These are phyloP conservation scores for Boletus mariae DNA, from an alignment of 1,284 basidiomycete species.

Conservation along the genomic window DNA sequence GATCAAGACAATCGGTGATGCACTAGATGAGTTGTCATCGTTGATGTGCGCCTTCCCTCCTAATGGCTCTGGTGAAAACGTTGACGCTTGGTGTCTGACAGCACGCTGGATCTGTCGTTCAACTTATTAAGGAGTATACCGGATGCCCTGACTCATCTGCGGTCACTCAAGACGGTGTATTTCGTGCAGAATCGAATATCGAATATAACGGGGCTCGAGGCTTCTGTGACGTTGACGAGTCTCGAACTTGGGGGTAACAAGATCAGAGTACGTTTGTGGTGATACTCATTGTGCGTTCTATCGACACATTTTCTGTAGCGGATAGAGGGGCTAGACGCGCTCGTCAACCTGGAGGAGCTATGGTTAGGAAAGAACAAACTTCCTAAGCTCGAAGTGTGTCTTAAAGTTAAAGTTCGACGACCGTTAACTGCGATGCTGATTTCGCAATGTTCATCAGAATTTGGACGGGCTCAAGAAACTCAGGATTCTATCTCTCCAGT, in stretches of 20 bases:
- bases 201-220: conserved; percentile 64
- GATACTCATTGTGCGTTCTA: conserved; percentile 5
- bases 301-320: conserved; percentile 42
- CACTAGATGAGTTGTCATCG: conserved; percentile 62
- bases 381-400: conserved; percentile 65
- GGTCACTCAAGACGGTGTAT: conserved; percentile 75
- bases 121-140: conserved; percentile 82
- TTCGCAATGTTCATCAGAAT: conserved; percentile 35
- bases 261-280: conserved; percentile 57
- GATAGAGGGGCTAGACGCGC: conserved; percentile 85
- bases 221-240: conserved; percentile 65
- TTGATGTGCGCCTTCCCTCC: conserved; percentile 48
- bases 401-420: no score
- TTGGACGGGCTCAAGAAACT: conserved; percentile 67
- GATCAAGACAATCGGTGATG: conserved; percentile 69
- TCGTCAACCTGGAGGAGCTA: conserved; percentile 84
- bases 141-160: conserved; percentile 54
- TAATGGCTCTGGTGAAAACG: no score
- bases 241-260: conserved; percentile 93
- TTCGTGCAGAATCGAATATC: conserved; percentile 97
- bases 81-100: conserved; percentile 31
- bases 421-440: neutral
- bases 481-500: conserved; percentile 85
- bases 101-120: conserved; percentile 90
- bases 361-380: conserved; percentile 99